Base-by-base conservation (phyloP, 768 basidiomycete genomes). In the Lentinus tigrinus region DNA sequence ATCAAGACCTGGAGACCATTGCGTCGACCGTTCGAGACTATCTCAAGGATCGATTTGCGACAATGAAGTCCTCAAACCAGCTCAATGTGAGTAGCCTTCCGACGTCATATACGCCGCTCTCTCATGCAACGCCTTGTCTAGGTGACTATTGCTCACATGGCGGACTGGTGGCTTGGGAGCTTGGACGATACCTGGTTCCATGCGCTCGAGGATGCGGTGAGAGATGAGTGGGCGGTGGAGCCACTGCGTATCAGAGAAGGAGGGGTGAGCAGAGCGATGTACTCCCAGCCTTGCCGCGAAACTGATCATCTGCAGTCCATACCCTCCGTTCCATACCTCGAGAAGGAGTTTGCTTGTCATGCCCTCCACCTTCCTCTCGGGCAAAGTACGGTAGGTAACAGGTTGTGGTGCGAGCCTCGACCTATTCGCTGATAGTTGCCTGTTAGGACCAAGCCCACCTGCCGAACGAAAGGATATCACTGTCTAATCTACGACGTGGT, bases 161-260 rank as follows among this genome's bases (percentile, higher is more conserved):
- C 94, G 0, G 89, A 95, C 66, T 98, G 95, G 95, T 99, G 96
- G 96, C 79, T 99, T 2, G 94, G 95, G 0, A 85, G 89, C 54
- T 80, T 96, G 39, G 84, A 92, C 53, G 88, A 89, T 57, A 81
- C 81, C 3, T 97, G 91, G 85, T 96, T 95, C 77, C 82, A 85
- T 62, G 87, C 91, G 0, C 79, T 99, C 50, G 93, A 96, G 69
- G 75, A 78, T 38, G 89, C 93, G 21, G 85, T 99, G 0, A 77
- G 80, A 48, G 86, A 91, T 44, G 93, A 95, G 65, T 99, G 96
- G 96, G 87, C 87, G 4, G 76, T 87, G 42, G 81, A 86, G 58
- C 96, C 96, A 4, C 72, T 97, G 60, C 84, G 91, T 24, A 95
- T 97, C 49, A 82, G 95, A 40, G 95, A 97, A 77, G 95, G 95